Base-by-base conservation (phyloP, 306 rosid species). In the Purshia tridentata region DNA sequence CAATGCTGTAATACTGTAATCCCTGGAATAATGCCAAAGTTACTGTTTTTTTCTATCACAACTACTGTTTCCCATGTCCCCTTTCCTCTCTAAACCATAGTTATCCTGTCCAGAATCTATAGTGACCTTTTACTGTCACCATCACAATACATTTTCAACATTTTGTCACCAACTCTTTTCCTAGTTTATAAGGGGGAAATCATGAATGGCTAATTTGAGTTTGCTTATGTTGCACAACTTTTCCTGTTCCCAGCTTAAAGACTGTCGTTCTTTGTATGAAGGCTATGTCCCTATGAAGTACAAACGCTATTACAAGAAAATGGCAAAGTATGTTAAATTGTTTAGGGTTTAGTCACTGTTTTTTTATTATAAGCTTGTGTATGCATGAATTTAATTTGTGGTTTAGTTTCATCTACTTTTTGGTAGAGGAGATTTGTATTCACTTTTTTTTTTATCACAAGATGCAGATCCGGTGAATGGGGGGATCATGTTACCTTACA, bases 401-500 rank as follows among this genome's bases (percentile, higher is more conserved):
- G 47, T 8, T 15, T 74, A 7, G 69, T 75, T 75, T 64, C 57
- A 18, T 69, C 48, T 49, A 42, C 35, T 5, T 72, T 42, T 41
- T 8, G 49, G 69, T 70, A 5, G 39, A 39, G 42, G 63, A 58
- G 19, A 72, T 77, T 22, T 50, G 35, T 60, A 57, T 81, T 75
- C 63, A 77, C 46, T 50, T 80, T 68, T 80, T 80, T 29, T 66
- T 80, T 40, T 72, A 62, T 57, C 73, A 35, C 29, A 19, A 78
- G 61, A 70, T 62, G 76, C 90, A 93, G 98, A 81, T 83, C 84
- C 55, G 94, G 97, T 80, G 98, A 93, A 82, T 93, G 97, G 97
- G 98, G 98, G n/a, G 97, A 93, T 84, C 98, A 93, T 75, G 79
- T 93, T 85, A 91, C 96, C 54, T 85, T 93, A 74, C 98, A 93